Base-by-base conservation (phyloP, 2,329 filamentous ascomycete genomes). In the Ophiostoma perfectum region DNA sequence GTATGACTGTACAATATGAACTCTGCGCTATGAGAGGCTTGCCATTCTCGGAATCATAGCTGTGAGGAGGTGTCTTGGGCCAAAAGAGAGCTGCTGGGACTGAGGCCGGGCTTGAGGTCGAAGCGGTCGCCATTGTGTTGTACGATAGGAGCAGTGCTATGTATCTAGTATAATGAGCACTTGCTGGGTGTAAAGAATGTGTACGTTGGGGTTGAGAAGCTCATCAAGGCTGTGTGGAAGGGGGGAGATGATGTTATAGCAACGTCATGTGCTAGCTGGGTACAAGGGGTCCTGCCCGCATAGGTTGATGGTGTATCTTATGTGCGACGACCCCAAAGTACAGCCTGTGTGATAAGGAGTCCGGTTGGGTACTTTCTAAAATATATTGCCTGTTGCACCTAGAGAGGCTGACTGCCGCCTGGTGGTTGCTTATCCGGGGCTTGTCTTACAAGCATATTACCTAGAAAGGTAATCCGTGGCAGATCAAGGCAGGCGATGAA, bases 71-170 rank as follows among this genome's bases (percentile, higher is more conserved):
- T n/a, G 27, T 39, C 38, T 66, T n/a, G 16, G 65, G n/a, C 65
- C 60, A 60, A 6, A 66, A 44, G 12, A 6, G 45, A 14, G 14
- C 8, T 9, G 44, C 9, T 16, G 14, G 55, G 7, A 47, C 7
- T 47, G 16, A 38, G n/a, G 58, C 62, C 14, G 45, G 49, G 55
- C 45, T 64, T 12, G 14, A 27, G 12, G 14, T 55, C 45, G 58
- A n/a, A 11, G 58, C 12, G 42, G 42, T n/a, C 36, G 58, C 58
- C 67, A 66, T 66, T n/a, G 18, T 65, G 62, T 42, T 44, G 42
- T 6, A 44, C 42, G 11, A 44, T 44, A 44, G 7, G 11, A 44
- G 42, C 27, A 2, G 27, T 27, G 27, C 27, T 27, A 27, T 27
- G 27, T 27, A 27, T 27, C 27, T n/a, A 9, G n/a, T 55, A 5